A percentile compares a stretch with the other conserved stretches of the same genome.
Conservation (phyloP, 1,139 yeast genomes). For the Yamadazyma sp. region DNA sequence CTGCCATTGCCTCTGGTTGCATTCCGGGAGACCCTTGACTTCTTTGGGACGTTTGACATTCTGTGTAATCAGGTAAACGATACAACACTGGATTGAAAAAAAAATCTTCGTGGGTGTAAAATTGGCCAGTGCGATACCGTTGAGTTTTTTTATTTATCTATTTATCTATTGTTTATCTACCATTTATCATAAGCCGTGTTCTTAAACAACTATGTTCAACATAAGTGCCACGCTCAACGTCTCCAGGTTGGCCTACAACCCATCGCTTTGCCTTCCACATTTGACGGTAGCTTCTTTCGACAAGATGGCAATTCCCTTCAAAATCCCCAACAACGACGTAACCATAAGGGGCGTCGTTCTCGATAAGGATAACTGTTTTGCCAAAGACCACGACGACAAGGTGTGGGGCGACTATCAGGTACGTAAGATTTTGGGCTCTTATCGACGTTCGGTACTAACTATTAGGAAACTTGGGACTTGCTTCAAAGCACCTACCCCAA, state of each 20-base stretch:
- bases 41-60: constrained; percentile 13
- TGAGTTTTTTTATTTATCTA: background rate
- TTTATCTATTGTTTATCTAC: no score
- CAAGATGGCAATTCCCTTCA: constrained; percentile 49
- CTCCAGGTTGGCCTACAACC: constrained; percentile 58
- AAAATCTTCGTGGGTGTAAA: background rate
- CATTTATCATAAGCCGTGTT: background rate
- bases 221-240: constrained; percentile 75
- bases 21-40: constrained; percentile 22
- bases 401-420: constrained; percentile 63
- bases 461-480: constrained; percentile 53
- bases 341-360: constrained; percentile 75
- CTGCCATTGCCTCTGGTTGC: constrained; percentile 5
- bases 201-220: constrained; percentile 41
- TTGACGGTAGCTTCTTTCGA: constrained; percentile 63
- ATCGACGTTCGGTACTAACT: constrained; percentile 8
- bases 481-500: constrained; percentile 60
- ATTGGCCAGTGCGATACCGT: background rate
- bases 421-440: constrained; percentile 10
- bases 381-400: constrained; percentile 75
- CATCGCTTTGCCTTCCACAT: constrained; percentile 72
- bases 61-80: background rate
- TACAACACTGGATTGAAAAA: background rate
- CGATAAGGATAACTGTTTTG: constrained; percentile 95
- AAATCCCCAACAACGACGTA: constrained; percentile 28